A percentile compares a stretch with the other conserved stretches of the same genome.
phyloP scores from a whole-genome alignment of 768 basidiomycete genomes.

The Artomyces pyxidatus region DNA sequence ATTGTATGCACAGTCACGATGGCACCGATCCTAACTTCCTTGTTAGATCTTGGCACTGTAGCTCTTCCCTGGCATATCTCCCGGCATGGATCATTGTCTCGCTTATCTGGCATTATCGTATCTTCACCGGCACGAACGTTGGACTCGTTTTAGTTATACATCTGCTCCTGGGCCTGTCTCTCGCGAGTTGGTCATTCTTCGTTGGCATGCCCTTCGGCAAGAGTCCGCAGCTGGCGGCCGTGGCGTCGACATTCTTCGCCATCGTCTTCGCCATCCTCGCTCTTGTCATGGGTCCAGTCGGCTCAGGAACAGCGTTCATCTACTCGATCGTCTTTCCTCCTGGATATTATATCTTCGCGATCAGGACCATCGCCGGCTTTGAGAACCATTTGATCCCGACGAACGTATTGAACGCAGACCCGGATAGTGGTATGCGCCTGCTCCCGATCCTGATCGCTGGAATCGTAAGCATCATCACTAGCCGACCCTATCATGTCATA shows the following conservation, averaged over 20 bases:
- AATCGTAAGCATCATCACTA: slow-evolving; percentile 35
- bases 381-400: slow-evolving; percentile 52
- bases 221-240: slow-evolving; percentile 64
- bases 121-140: slow-evolving; percentile 55
- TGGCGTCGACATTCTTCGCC: slow-evolving; percentile 54
- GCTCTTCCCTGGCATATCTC: slow-evolving; percentile 58
- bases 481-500: no score
- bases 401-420: slow-evolving; percentile 48
- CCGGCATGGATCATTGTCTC: slow-evolving; percentile 70
- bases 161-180: slow-evolving; percentile 55
- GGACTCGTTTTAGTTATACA: slow-evolving; percentile 58
- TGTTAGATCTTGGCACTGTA: slow-evolving; percentile 53
- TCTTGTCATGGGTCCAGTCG: slow-evolving; percentile 35
- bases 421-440: slow-evolving; percentile 45
- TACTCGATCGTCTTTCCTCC: slow-evolving; percentile 71
- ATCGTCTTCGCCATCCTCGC: slow-evolving; percentile 64
- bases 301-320: slow-evolving; percentile 42
- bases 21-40: slow-evolving; percentile 1
- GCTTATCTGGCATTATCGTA: slow-evolving; percentile 54
- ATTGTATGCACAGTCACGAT: background rate
- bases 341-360: slow-evolving; percentile 65
- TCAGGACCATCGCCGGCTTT: slow-evolving; percentile 58
- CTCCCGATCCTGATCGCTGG: slow-evolving; percentile 57
- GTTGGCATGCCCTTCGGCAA: slow-evolving; percentile 62
- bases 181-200: slow-evolving; percentile 69